Evolutionary conservation across 352 stramenopile genomes (phyloP), one percentile per base, ranked within the genome.

Genomic region (Phytophthora sojae): DNA sequence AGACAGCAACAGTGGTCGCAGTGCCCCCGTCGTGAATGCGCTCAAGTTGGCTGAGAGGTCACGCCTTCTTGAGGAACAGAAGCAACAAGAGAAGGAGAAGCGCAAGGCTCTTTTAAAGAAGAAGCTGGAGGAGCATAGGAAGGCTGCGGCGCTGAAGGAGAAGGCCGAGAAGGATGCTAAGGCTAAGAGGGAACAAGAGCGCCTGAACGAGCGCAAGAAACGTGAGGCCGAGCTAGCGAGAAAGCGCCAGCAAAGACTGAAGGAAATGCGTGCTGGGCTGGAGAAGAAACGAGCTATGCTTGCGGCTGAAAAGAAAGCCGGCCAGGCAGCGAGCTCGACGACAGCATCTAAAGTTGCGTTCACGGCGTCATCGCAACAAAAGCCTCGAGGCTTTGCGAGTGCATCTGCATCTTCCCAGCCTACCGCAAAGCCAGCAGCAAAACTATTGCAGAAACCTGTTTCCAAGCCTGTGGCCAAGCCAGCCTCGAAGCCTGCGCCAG

Each of bases 81-180:
- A 88, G 62, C 77, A 65, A 25, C 21, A 84, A 8, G 86, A 93
- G 50, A 91, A 92, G 51, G 65, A 77, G 55, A 85, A 84, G 42
- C 79, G 84, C 8, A 89, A 90, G 61, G 80, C 90, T 25, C 83
- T 83, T 9, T 64, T 93, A 51, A 82, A 82, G 60, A 88, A 86
- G 65, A 91, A 81, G 53, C 86, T 92, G 54, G 88, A 93, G 59
- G 85, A 94, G 50, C 80, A 94, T 44, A 90, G 86, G 55, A 90
- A 90, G 65, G 52, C 67, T 55, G 86, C 86, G 26, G 86, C 90
- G 15, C 65, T 94, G 1, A 91, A 91, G 69, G 89, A 93, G 50
- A 88, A 93, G 19, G 79, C 91, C 8, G 88, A 92, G 66, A 91
- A 83, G 5, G 61, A 81, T 7, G 73, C 84, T 29, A 85, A 93